A percentile compares a stretch with the other conserved stretches of the same genome.
Conservation (phyloP, 1,284 basidiomycete genomes). For the Leccinum subspadiceum region DNA sequence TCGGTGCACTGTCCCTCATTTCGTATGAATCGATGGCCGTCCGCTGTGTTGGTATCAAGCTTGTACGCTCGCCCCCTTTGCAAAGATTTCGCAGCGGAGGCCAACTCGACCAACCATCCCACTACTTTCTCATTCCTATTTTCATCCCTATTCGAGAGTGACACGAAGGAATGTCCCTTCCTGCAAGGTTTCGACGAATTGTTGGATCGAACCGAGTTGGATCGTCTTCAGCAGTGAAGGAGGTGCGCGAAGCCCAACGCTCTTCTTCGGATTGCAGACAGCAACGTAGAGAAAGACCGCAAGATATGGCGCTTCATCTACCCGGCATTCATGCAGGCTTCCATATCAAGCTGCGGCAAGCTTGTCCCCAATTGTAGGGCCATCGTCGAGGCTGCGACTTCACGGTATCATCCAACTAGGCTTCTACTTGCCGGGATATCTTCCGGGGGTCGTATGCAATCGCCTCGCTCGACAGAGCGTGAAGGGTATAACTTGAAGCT, state of each 20-base stretch:
- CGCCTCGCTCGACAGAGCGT: constrained; percentile 44
- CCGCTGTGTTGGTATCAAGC: constrained; percentile 57
- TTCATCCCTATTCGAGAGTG: constrained; percentile 40
- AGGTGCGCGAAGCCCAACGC: constrained; percentile 51
- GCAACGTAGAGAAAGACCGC: constrained; percentile 60
- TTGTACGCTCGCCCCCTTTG: constrained; percentile 48
- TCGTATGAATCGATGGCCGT: constrained; percentile 55
- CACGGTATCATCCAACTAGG: constrained; percentile 67
- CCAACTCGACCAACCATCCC: constrained; percentile 26
- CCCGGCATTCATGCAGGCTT: constrained; percentile 57
- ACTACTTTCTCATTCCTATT: constrained; percentile 36
- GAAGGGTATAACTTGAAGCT: constrained; percentile 43
- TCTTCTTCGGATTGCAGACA: constrained; percentile 65
- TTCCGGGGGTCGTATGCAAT: constrained; percentile 39
- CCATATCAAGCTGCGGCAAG: constrained; percentile 46
- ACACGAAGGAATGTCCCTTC: constrained; percentile 36
- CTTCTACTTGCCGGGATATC: constrained; percentile 66
- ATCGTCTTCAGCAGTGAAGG: constrained; percentile 63
- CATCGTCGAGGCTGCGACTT: constrained; percentile 60
- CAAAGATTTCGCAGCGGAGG: constrained; percentile 40
- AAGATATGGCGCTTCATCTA: constrained; percentile 72
- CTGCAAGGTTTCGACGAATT: constrained; percentile 67
- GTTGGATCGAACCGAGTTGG: constrained; percentile 55
- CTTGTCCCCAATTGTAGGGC: constrained; percentile 56
- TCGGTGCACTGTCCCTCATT: constrained; percentile 78